Percentiles rank a stretch among this genome's conserved stretches.
Conservation (phyloP, 352 stramenopile genomes). For the Phytophthora nicotianae region DNA sequence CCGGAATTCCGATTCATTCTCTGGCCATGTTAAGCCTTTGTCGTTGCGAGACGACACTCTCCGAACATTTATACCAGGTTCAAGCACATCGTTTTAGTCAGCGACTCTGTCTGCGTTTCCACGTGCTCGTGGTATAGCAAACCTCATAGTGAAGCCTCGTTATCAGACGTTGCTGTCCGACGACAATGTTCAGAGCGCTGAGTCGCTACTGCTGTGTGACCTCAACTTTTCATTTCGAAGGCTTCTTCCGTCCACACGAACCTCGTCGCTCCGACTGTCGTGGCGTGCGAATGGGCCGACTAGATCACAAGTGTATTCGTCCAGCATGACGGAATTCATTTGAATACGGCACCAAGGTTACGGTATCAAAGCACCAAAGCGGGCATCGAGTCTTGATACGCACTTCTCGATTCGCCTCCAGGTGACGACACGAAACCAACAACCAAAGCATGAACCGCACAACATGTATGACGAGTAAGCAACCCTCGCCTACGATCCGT, state of each 20-base stretch:
- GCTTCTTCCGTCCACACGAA: not conserved
- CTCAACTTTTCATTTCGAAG: not conserved
- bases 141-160: not conserved
- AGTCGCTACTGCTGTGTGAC: not conserved
- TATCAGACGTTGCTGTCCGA: not conserved
- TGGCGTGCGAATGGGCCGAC: not conserved
- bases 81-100: not conserved
- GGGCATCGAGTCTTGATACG: not conserved
- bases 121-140: not conserved
- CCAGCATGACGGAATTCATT: not conserved
- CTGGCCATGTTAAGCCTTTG: no score
- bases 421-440: not conserved
- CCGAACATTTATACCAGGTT: not conserved
- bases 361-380: not conserved
- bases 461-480: not conserved
- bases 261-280: conserved; percentile 1
- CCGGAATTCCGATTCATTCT: not conserved
- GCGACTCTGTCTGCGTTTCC: not conserved
- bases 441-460: not conserved
- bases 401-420: not conserved
- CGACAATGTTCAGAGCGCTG: not conserved
- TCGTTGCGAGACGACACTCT: conserved; percentile 3
- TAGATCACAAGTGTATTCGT: not conserved
- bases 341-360: not conserved
- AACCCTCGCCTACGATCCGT: not conserved